Evolutionary conservation across 2,329 filamentous ascomycete species (phyloP).

Genomic region (Aspergillus tamarii): DNA sequence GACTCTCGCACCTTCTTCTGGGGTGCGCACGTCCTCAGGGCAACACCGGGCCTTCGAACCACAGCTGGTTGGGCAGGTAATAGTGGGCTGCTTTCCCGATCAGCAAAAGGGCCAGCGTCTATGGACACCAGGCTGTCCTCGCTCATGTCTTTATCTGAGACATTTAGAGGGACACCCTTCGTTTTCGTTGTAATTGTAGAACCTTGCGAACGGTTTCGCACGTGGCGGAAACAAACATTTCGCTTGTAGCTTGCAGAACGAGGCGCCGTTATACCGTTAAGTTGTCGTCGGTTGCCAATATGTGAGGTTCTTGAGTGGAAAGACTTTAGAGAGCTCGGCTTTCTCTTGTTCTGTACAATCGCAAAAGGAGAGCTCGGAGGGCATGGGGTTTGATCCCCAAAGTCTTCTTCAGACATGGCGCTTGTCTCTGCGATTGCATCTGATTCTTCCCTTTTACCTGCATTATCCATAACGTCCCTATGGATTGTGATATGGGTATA

Average conservation of each 20-base stretch:
- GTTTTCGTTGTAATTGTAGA: conserved; percentile 26
- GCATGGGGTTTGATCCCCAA: conserved; percentile 14
- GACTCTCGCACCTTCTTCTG: conserved; percentile 45
- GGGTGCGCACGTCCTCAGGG: conserved; percentile 38
- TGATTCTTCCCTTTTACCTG: conserved; percentile 5
- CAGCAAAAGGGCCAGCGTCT: conserved; percentile 24
- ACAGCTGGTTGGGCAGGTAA: conserved; percentile 45
- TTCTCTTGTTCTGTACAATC: conserved; percentile 37
- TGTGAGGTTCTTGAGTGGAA: conserved; percentile 53
- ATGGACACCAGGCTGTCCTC: conserved; percentile 27
- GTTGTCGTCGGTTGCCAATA: conserved; percentile 49
- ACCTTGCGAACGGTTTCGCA: conserved; percentile 46
- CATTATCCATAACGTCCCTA: conserved; percentile 42
- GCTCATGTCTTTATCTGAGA: conserved; percentile 28
- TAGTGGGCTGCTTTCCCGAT: conserved; percentile 40
- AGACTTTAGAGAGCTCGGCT: conserved; percentile 38
- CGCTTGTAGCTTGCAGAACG: conserved; percentile 60
- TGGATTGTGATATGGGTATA: conserved; percentile 72
- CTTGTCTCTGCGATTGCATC: conserved; percentile 21
- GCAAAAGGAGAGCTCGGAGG: conserved; percentile 34
- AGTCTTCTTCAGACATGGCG: conserved; percentile 25
- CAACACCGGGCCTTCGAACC: conserved; percentile 37
- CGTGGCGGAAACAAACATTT: conserved; percentile 65
- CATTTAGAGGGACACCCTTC: conserved; percentile 19
- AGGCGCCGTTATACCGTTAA: conserved; percentile 37